These are phyloP conservation scores for Cystobasidiaceae sp. DNA, from an alignment of 1,284 basidiomycete genomes.

Conservation along the genomic window DNA sequence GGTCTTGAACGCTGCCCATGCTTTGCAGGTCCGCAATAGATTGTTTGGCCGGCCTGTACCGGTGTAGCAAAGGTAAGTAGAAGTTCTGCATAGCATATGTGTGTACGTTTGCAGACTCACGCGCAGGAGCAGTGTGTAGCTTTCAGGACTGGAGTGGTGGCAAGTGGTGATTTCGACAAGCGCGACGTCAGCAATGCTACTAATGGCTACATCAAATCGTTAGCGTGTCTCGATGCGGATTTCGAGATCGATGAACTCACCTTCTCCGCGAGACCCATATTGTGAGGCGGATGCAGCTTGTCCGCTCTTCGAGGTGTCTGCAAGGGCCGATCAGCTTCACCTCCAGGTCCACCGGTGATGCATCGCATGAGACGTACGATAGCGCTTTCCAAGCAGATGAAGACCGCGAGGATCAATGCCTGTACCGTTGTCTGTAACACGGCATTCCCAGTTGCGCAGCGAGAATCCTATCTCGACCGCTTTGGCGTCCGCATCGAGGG, in stretches of 20 bases:
- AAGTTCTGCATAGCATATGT: not conserved
- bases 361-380: conserved; percentile 61
- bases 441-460: conserved; percentile 63
- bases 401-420: conserved; percentile 65
- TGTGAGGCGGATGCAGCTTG: not conserved
- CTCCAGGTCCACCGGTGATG: conserved; percentile 7
- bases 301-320: conserved; percentile 10
- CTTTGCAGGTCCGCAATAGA: conserved; percentile 67
- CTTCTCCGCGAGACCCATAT: conserved; percentile 87
- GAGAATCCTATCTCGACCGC: conserved; percentile 47
- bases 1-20: conserved; percentile 63
- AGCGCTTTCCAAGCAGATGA: conserved; percentile 52
- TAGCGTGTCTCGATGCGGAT: not conserved
- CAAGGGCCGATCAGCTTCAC: not conserved
- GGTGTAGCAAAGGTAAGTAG: not conserved
- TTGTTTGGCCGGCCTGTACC: conserved; percentile 56
- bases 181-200: conserved; percentile 68
- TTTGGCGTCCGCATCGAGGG: conserved; percentile 51
- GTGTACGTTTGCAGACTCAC: not conserved
- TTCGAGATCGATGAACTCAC: conserved; percentile 48
- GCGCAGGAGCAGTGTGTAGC: conserved; percentile 6
- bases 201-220: conserved; percentile 56
- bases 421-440: conserved; percentile 73
- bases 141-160: conserved; percentile 54
- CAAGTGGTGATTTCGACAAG: conserved; percentile 63